Evolutionary conservation across 2,329 filamentous ascomycete species (phyloP).

Genomic region (Berkeleyomyces basicola): DNA sequence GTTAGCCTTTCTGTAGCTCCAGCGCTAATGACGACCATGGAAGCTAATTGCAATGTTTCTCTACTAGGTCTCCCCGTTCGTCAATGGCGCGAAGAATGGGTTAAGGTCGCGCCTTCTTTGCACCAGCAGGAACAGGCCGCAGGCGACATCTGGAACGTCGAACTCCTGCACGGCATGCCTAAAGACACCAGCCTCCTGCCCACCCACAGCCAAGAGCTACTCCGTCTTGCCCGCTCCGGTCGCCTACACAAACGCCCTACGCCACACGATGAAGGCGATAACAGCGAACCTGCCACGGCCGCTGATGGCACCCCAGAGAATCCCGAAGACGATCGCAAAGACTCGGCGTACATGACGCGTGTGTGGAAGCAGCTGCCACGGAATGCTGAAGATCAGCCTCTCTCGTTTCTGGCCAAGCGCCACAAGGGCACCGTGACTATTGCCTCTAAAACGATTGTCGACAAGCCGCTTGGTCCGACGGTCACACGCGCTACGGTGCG

Average conservation of each 20-base stretch:
- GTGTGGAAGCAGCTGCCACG: slow-evolving; percentile 46
- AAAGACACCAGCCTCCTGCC: slow-evolving; percentile 66
- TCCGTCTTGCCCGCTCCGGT: slow-evolving; percentile 66
- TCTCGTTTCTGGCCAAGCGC: slow-evolving; percentile 43
- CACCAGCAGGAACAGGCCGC: slow-evolving; percentile 45
- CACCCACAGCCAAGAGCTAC: slow-evolving; percentile 63
- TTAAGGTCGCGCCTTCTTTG: slow-evolving; percentile 49
- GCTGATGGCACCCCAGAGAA: slow-evolving; percentile 38
- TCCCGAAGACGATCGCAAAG: slow-evolving; percentile 43
- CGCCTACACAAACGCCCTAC: slow-evolving; percentile 56
- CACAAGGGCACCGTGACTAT: slow-evolving; percentile 44
- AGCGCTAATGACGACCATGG: no score
- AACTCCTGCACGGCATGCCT: slow-evolving; percentile 67
- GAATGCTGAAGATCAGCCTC: slow-evolving; percentile 34
- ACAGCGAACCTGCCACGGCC: slow-evolving; percentile 31
- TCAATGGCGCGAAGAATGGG: slow-evolving; percentile 65
- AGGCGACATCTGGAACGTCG: slow-evolving; percentile 54
- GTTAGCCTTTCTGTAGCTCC: slow-evolving; percentile 19
- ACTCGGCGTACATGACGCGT: slow-evolving; percentile 37
- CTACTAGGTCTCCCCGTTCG: slow-evolving; percentile 60
- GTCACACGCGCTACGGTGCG: slow-evolving; percentile 68
- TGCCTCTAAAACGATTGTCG: slow-evolving; percentile 33
- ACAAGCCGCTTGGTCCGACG: slow-evolving; percentile 32
- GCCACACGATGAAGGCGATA: slow-evolving; percentile 44
- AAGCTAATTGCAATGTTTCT: not conserved